Conservation (phyloP, 208 protist genomes). For the Crithidia sp. region DNA sequence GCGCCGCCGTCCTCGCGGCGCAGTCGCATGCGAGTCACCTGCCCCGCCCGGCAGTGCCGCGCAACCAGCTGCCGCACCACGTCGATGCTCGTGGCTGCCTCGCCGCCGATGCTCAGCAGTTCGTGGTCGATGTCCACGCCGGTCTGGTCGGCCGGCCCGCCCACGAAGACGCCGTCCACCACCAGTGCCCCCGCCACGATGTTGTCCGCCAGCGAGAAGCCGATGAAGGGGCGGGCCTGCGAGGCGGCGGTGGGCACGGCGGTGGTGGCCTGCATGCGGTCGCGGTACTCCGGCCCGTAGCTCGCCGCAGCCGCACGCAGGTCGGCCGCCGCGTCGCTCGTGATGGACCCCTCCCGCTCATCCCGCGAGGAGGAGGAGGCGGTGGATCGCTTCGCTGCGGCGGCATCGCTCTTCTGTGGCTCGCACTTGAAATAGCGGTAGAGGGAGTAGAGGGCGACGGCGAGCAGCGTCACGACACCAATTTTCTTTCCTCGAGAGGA, state of each 20-base stretch:
- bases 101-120: slow-evolving; percentile 36
- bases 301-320: slow-evolving; percentile 21
- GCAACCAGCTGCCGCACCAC: slow-evolving; percentile 35
- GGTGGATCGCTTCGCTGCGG: neutral
- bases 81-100: slow-evolving; percentile 23
- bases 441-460: slow-evolving; percentile 20
- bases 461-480: slow-evolving; percentile 23
- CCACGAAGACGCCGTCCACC: slow-evolving; percentile 53
- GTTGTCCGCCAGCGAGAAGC: slow-evolving; percentile 62
- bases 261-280: slow-evolving; percentile 28
- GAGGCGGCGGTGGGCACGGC: slow-evolving; percentile 18
- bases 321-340: slow-evolving; percentile 16
- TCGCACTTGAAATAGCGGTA: slow-evolving; percentile 12
- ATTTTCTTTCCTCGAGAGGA: neutral
- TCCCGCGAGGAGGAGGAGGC: slow-evolving; percentile 1
- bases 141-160: slow-evolving; percentile 42
- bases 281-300: slow-evolving; percentile 31
- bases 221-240: slow-evolving; percentile 42
- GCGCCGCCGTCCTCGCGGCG: slow-evolving; percentile 19
- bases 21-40: slow-evolving; percentile 32
- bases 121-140: slow-evolving; percentile 51
- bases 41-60: slow-evolving; percentile 40
- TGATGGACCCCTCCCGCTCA: slow-evolving; percentile 13
- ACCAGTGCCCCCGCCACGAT: slow-evolving; percentile 38
- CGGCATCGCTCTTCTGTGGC: neutral